A percentile compares a stretch with the other conserved stretches of the same genome.
phyloP scores from a whole-genome alignment of 768 basidiomycete genomes.

The Leccinum incarnatum region DNA sequence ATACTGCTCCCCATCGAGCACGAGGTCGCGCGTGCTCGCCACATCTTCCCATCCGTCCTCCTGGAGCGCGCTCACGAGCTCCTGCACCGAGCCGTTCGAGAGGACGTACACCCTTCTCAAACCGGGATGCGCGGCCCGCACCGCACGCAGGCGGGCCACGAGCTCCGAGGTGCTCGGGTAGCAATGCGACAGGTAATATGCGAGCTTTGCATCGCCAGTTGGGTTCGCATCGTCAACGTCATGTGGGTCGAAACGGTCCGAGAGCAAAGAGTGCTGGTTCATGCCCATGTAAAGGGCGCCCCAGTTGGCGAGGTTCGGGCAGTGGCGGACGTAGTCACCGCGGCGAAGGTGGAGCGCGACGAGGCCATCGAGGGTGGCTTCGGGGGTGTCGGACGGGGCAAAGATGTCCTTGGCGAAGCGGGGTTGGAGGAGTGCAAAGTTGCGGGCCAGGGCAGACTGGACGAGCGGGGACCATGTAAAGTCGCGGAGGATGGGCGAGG shows the following conservation, averaged over 20 bases:
- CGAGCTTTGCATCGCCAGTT: neutral
- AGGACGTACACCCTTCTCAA: slow-evolving; percentile 44
- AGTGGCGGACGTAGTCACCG: slow-evolving; percentile 61
- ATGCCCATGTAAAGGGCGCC: slow-evolving; percentile 47
- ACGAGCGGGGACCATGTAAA: slow-evolving; percentile 58
- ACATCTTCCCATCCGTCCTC: slow-evolving; percentile 52
- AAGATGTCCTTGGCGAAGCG: slow-evolving; percentile 25
- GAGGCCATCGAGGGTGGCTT: slow-evolving; percentile 38
- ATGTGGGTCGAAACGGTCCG: slow-evolving; percentile 40
- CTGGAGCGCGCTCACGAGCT: slow-evolving; percentile 36
- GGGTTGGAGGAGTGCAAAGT: slow-evolving; percentile 42
- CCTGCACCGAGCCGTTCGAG: slow-evolving; percentile 49
- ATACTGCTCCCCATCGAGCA: slow-evolving; percentile 44
- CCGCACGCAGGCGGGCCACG: slow-evolving; percentile 35
- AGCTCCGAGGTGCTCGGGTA: slow-evolving; percentile 37
- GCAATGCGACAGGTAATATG: slow-evolving; percentile 2
- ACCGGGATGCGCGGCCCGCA: slow-evolving; percentile 33
- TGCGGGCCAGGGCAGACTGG: slow-evolving; percentile 46
- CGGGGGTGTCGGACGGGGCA: slow-evolving; percentile 12
- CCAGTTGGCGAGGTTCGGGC: slow-evolving; percentile 48
- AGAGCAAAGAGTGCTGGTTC: slow-evolving; percentile 40
- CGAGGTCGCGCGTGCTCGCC: slow-evolving; percentile 39
- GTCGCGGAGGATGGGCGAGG: slow-evolving; percentile 48
- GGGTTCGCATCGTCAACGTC: slow-evolving; percentile 3
- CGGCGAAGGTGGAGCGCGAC: slow-evolving; percentile 56